Base-by-base conservation (phyloP, 306 rosid species). In the Trifolium pratense region DNA sequence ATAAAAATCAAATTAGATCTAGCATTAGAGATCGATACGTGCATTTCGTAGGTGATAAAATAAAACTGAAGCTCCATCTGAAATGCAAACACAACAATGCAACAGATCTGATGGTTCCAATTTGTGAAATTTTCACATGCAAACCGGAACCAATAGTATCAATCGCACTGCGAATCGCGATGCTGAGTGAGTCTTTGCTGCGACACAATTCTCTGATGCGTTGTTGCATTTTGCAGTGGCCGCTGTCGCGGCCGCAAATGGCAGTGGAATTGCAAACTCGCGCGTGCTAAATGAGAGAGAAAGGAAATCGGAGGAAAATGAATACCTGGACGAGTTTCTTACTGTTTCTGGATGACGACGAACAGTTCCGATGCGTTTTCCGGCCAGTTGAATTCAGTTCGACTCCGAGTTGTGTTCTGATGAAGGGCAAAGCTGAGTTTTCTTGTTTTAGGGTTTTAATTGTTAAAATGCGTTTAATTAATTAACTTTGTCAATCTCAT, bases 101-200 rank as follows among this genome's bases (percentile, higher is more conserved):
- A 13, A 70, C 14, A 70, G 77, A 78, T 74, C 83, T 70, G 46
- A 66, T 7, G 56, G 49, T 43, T 43, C 49, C 6, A 43, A 43
- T 43, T 43, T 0, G 49, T 1, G 5, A 40, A 42, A 43, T 1
- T 12, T 43, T 13, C 7, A 4, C 49, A 43, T 43, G 49, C 49
- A 36, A 36, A 36, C 39, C 10, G 0, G 39, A 7, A 36, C 2
- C 1, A 36, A 36, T 7, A 9, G 9, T n/a, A 4, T 15, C 16
- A n/a, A 48, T 48, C n/a, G 23, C 57, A 16, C 23, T 9, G 6
- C 6, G n/a, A 2, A 29, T 59, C 8, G 5, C 39, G 20, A 17
- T 21, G 16, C 16, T 1, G 34, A 56, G 4, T 12, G 36, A 7
- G 25, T n/a, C 34, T 23, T 5, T 26, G 34, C 34, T 23, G 34